Evolutionary conservation across 2,329 filamentous ascomycete genomes (phyloP).

Genomic region (Xylariaceae sp.): DNA sequence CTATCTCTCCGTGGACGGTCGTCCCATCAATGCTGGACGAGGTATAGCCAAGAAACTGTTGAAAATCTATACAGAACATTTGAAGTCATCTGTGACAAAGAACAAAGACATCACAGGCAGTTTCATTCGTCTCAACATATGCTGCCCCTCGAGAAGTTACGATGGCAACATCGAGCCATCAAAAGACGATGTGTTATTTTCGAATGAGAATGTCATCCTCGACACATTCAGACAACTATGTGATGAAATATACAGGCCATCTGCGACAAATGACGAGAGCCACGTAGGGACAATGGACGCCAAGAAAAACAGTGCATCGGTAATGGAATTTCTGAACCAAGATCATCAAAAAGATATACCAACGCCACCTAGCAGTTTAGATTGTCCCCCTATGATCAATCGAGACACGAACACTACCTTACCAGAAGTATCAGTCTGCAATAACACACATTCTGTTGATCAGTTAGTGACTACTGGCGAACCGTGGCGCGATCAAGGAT

Average conservation of each 20-base stretch:
- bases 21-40: conserved; percentile 53
- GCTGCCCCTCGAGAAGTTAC: conserved; percentile 58
- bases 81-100: conserved; percentile 31
- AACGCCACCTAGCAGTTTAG: background rate
- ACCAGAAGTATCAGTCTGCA: background rate
- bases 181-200: conserved; percentile 68
- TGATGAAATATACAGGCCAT: conserved; percentile 34
- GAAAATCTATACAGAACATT: conserved; percentile 45
- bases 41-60: conserved; percentile 57
- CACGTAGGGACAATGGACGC: background rate
- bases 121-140: conserved; percentile 61
- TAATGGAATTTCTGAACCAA: background rate
- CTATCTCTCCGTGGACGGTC: conserved; percentile 63
- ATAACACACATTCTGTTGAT: background rate
- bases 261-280: background rate
- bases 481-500: background rate
- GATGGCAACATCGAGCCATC: conserved; percentile 67
- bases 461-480: background rate
- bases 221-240: conserved; percentile 44
- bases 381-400: background rate
- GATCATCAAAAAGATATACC: background rate
- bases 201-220: conserved; percentile 44
- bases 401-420: background rate
- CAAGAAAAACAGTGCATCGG: background rate
- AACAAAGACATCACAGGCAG: conserved; percentile 37